Evolutionary conservation across 179 eudicot species (phyloP).

Genomic region (Camellia oleifera): DNA sequence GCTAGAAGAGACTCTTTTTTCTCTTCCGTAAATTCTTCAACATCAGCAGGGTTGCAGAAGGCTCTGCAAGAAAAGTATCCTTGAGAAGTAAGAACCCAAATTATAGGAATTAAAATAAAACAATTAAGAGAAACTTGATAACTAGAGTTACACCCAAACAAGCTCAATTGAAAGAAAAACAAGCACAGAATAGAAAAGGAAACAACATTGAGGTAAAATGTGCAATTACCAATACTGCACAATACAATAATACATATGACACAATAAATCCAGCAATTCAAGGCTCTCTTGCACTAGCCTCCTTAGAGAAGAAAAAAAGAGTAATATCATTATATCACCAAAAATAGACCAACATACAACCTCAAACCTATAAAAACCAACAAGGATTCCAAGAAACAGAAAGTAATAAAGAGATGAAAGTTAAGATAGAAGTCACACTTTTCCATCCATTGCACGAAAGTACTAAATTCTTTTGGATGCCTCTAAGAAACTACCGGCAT

Average conservation of each 20-base stretch:
- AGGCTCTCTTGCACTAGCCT: neutral
- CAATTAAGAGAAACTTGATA: neutral
- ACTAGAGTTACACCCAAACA: neutral
- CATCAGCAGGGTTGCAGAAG: constrained; percentile 92
- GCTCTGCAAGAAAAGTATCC: constrained; percentile 55
- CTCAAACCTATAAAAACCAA: neutral
- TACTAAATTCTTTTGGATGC: neutral
- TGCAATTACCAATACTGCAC: neutral
- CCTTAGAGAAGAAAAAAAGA: too few relatives aligned
- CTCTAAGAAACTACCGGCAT: neutral
- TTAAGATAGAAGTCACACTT: neutral
- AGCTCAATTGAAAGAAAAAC: neutral
- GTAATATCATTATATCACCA: neutral
- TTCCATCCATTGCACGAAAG: neutral
- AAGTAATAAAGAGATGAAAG: neutral
- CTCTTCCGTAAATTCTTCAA: constrained; percentile 91
- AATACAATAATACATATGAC: neutral
- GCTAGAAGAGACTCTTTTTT: constrained; percentile 61
- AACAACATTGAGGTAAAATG: neutral
- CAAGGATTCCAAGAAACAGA: neutral
- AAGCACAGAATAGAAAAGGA: neutral
- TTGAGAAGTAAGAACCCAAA: constrained; percentile 19
- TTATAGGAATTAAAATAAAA: neutral
- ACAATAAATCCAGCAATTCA: neutral
- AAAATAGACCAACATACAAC: neutral